Evolutionary conservation across 148 eudicot species (phyloP).

Genomic region (Fallopia convolvulus): DNA sequence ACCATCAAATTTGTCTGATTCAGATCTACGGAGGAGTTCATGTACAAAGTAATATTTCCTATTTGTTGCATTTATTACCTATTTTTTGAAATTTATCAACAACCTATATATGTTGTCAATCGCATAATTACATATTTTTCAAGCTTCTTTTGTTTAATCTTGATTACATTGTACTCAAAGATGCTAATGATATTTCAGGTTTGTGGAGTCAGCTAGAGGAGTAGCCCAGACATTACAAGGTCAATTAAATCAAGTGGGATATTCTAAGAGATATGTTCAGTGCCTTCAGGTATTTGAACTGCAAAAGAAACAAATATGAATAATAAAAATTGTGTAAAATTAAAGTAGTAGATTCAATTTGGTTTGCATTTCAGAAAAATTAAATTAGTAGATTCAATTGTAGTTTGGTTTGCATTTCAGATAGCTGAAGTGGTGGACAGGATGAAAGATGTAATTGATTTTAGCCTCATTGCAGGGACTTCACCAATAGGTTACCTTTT

Average conservation of each 20-base stretch:
- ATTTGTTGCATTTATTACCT: not conserved
- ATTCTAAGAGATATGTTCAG: constrained; percentile 88
- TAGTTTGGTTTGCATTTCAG: constrained; percentile 24
- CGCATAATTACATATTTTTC: too few species aligned
- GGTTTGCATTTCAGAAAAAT: constrained; percentile 39
- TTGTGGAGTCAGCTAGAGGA: constrained; percentile 60
- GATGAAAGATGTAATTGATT: constrained; percentile 89
- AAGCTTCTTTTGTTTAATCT: too few species aligned
- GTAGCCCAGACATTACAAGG: constrained; percentile 72
- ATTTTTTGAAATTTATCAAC: not conserved
- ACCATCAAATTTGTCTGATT: constrained; percentile 45
- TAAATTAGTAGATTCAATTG: too few species aligned
- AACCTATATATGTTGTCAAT: too few species aligned
- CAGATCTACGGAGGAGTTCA: constrained; percentile 81
- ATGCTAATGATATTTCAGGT: constrained; percentile 32
- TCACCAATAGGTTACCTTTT: constrained; percentile 84
- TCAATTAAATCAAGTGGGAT: constrained; percentile 81
- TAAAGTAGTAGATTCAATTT: too few species aligned
- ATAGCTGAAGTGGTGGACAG: constrained; percentile 89
- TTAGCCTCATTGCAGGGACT: constrained; percentile 52
- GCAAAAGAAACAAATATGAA: too few species aligned
- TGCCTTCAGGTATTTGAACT: constrained; percentile 64
- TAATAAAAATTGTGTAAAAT: too few species aligned
- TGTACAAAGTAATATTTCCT: constrained; percentile 59
- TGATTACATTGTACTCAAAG: not conserved